Conservation (phyloP, 441 rosid species). For the Raphanus hybrid region DNA sequence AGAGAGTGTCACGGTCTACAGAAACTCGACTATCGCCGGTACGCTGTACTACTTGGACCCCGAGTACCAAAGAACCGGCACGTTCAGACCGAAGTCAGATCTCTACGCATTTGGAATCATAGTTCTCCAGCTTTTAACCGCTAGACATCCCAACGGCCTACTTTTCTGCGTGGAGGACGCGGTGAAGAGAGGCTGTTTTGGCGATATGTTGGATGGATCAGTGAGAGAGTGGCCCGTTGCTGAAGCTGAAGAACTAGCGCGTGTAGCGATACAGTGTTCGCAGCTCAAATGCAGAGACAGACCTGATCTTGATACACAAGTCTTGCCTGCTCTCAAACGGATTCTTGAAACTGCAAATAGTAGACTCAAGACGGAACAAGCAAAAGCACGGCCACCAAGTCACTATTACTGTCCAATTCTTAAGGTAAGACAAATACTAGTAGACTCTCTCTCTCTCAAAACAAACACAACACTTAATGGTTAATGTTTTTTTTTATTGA, state of each 20-base stretch:
- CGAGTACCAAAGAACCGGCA: constrained; percentile 89
- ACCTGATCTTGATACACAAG: constrained; percentile 81
- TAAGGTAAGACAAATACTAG: constrained; percentile 44
- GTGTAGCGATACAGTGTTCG: constrained; percentile 67
- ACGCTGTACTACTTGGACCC: constrained; percentile 89
- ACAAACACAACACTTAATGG: not conserved
- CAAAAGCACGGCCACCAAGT: constrained; percentile 56
- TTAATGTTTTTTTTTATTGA: constrained; percentile 24
- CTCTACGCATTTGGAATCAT: constrained; percentile 79
- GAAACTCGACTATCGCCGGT: constrained; percentile 69
- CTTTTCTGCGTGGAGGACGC: constrained; percentile 63
- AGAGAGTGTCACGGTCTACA: constrained; percentile 68
- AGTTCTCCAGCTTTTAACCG: constrained; percentile 71
- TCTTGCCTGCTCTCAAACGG: constrained; percentile 72
- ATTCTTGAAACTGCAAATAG: constrained; percentile 64
- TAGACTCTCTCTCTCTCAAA: constrained; percentile 49
- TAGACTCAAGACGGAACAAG: constrained; percentile 52
- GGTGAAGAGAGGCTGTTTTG: constrained; percentile 55
- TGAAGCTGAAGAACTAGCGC: constrained; percentile 75
- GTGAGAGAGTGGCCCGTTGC: constrained; percentile 74
- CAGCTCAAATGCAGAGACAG: constrained; percentile 87
- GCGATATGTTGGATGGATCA: constrained; percentile 60
- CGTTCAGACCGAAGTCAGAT: constrained; percentile 89
- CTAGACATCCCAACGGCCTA: constrained; percentile 68
- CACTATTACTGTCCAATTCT: constrained; percentile 86